Evolutionary conservation across 2,329 filamentous ascomycete genomes (phyloP), one percentile per base, ranked within the genome.

Genomic region (Nemania diffusa): DNA sequence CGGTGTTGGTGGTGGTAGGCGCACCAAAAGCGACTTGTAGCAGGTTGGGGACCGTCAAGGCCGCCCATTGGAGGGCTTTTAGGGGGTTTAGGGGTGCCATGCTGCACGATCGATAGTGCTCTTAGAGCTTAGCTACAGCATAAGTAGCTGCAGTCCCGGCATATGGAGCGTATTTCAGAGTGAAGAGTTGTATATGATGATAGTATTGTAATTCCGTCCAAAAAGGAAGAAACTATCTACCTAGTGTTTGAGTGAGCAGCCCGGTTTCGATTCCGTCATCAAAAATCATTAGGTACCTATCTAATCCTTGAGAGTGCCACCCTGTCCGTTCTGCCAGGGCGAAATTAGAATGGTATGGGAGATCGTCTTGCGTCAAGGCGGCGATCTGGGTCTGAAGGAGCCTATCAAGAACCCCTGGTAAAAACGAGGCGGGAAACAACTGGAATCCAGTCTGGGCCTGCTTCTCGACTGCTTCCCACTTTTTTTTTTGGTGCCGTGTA

Each of bases 1-100:
- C 71, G 27, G 70, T 34, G 32, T 5, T 34, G 32, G 32, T 34
- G 32, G 32, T 40, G 37, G n/a, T 66, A 62, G 75, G 71, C 24
- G 73, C 74, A 62, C 73, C 69, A 65, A 71, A 70, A 69, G 72
- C 69, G 63, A 72, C 65, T 69, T 70, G 68, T 55, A 77, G 68
- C 59, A 78, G 69, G 65, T 68, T 68, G 70, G 74, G 63, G 61
- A 73, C 64, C 42, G 69, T 60, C 62, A 75, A 69, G 26, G 65
- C 42, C 52, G 66, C 62, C 71, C 62, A 72, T 69, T 70, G 66
- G 67, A 72, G 62, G 46, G 44, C 55, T 59, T 71, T 62, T 64
- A 67, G 57, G 60, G 71, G 66, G 59, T 71, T 62, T 64, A 67
- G 57, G 60, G 71, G 66, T 51, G 67, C 53, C 75, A 77, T 77